Percentiles rank a stretch among this genome's conserved stretches.
These are phyloP conservation scores for Cladorrhinum samala DNA, from an alignment of 495 filamentous ascomycete genomes.

Conservation along the genomic window DNA sequence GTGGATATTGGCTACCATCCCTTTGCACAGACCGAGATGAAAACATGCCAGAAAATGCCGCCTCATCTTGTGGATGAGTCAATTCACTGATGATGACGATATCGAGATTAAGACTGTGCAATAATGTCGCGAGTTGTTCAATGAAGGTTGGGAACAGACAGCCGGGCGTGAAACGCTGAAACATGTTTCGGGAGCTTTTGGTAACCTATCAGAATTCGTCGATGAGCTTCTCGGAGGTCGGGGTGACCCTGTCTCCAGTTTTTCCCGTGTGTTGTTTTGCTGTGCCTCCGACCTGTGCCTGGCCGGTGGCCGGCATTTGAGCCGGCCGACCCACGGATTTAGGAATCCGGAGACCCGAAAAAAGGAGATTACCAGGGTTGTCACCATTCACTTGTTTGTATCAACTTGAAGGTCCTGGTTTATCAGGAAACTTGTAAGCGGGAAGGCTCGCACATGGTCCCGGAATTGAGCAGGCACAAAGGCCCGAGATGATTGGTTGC, in stretches of 20 bases:
- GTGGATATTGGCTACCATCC: background rate
- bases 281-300: background rate
- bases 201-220: background rate
- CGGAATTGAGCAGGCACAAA: no score
- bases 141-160: background rate
- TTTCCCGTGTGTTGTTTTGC: background rate
- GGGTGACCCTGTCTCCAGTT: background rate
- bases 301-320: background rate
- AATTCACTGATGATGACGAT: background rate
- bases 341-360: background rate
- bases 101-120: background rate
- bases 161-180: slow-evolving; percentile 8
- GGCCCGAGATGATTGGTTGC: no score
- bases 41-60: no score
- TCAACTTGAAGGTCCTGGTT: no score
- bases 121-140: no score
- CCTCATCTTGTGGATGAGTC: no score
- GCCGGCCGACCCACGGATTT: background rate
- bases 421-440: no score
- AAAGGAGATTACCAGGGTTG: background rate
- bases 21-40: background rate
- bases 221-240: background rate
- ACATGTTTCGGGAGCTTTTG: slow-evolving; percentile 11
- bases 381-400: background rate
- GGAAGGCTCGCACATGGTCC: no score